Conservation (phyloP, 2,329 filamentous ascomycete species). For the Coniella lustricola region DNA sequence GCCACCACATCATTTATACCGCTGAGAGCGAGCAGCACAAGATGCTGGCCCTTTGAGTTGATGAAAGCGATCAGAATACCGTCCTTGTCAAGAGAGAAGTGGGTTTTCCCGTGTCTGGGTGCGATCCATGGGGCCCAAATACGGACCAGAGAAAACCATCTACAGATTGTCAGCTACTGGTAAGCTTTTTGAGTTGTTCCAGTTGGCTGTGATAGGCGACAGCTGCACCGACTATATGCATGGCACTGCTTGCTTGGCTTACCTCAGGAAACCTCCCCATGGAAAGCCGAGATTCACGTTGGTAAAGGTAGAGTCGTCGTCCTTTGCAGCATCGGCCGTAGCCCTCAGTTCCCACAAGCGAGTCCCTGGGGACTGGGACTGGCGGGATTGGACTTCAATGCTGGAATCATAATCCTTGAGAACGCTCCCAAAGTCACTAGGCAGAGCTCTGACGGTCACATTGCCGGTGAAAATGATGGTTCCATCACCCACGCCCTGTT, state of each 20-base stretch:
- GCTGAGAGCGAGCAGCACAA: constrained; percentile 74
- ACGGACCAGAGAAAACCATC: constrained; percentile 78
- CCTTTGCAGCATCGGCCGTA: constrained; percentile 48
- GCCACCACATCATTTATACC: constrained; percentile 65
- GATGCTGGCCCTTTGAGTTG: constrained; percentile 60
- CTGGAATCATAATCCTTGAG: constrained; percentile 51
- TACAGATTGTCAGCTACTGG: constrained; percentile 23
- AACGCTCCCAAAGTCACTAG: constrained; percentile 44
- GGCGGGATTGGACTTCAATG: constrained; percentile 45
- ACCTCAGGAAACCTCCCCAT: constrained; percentile 48
- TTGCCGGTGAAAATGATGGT: constrained; percentile 44
- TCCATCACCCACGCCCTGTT: constrained; percentile 57
- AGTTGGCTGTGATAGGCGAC: no score
- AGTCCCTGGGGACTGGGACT: constrained; percentile 62
- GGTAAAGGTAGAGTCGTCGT: constrained; percentile 49
- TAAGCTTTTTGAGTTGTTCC: no score
- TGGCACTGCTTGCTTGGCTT: constrained; percentile 18
- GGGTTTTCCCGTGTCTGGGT: constrained; percentile 69
- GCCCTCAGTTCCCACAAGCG: constrained; percentile 63
- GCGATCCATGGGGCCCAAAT: constrained; percentile 80
- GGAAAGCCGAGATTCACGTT: constrained; percentile 56
- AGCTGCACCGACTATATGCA: no score
- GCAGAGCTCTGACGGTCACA: constrained; percentile 21
- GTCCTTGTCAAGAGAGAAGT: constrained; percentile 67
- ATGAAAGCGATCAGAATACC: constrained; percentile 74